Percentiles rank a stretch among this genome's conserved stretches.
phyloP scores from a whole-genome alignment of 2,329 filamentous ascomycete genomes.

The Xenoacremonium recifei region DNA sequence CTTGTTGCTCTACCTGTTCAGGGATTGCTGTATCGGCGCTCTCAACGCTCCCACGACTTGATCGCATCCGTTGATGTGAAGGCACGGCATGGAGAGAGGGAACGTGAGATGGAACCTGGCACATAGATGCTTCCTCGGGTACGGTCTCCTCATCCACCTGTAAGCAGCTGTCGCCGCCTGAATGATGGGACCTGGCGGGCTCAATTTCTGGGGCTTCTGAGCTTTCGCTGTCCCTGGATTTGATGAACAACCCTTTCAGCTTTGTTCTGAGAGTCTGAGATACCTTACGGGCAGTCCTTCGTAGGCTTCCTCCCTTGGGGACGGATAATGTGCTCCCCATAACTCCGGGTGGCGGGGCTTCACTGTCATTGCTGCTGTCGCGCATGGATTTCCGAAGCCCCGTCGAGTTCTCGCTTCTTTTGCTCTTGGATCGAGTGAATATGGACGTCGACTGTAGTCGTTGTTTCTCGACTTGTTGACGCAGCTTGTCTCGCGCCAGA shows the following conservation, averaged over 20 bases:
- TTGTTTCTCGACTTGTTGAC: constrained; percentile 33
- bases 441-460: constrained; percentile 40
- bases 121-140: constrained; percentile 44
- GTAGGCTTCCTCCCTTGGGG: constrained; percentile 35
- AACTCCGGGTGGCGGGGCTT: constrained; percentile 30
- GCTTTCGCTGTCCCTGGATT: constrained; percentile 19
- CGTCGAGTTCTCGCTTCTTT: constrained; percentile 30
- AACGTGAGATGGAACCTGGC: constrained; percentile 46
- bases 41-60: constrained; percentile 55
- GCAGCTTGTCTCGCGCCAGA: constrained; percentile 35
- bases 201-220: constrained; percentile 7
- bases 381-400: constrained; percentile 50
- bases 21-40: constrained; percentile 40
- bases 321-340: constrained; percentile 22
- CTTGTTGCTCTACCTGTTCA: constrained; percentile 28
- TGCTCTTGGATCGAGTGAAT: constrained; percentile 41
- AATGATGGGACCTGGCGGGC: constrained; percentile 14
- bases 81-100: constrained; percentile 50
- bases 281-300: constrained; percentile 57
- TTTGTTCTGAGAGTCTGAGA: constrained; percentile 62
- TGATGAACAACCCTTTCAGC: constrained; percentile 46
- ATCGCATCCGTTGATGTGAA: constrained; percentile 46
- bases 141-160: constrained; percentile 32
- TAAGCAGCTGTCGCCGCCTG: constrained; percentile 29
- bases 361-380: constrained; percentile 41